These are phyloP conservation scores for Penicillium coprophilum DNA, from an alignment of 495 filamentous ascomycete species.

Conservation along the genomic window DNA sequence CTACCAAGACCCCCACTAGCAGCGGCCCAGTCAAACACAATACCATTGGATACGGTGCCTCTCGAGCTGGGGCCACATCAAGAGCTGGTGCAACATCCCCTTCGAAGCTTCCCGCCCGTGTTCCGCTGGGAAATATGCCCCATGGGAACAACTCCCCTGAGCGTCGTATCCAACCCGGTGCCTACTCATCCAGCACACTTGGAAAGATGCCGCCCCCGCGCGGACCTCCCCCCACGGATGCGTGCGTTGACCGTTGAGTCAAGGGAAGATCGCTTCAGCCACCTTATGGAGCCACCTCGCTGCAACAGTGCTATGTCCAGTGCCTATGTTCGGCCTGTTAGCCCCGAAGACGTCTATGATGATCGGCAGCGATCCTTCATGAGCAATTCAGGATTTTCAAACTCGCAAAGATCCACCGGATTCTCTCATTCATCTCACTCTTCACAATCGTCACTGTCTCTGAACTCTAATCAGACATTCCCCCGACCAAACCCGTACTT, in stretches of 20 bases:
- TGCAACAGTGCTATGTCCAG: conserved; percentile 65
- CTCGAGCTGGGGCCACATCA: conserved; percentile 41
- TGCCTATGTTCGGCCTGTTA: conserved; percentile 70
- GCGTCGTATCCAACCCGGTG: conserved; percentile 54
- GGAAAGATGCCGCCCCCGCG: conserved; percentile 62
- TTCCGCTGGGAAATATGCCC: conserved; percentile 75
- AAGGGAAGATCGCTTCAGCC: conserved; percentile 57
- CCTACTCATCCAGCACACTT: conserved; percentile 53
- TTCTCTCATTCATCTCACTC: conserved; percentile 45
- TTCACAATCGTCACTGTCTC: conserved; percentile 37
- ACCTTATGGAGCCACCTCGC: conserved; percentile 61
- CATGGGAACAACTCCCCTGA: conserved; percentile 83
- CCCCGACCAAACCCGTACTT: conserved; percentile 45
- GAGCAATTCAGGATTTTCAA: conserved; percentile 47
- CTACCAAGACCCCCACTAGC: conserved; percentile 69
- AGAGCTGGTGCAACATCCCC: conserved; percentile 60
- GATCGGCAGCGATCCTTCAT: conserved; percentile 58
- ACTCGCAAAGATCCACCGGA: conserved; percentile 40
- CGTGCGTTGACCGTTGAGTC: conserved; percentile 71
- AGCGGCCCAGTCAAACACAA: conserved; percentile 53
- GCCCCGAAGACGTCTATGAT: conserved; percentile 83
- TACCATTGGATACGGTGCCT: conserved; percentile 50
- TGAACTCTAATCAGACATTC: conserved; percentile 39
- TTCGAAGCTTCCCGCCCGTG: conserved; percentile 78
- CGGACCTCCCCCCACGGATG: conserved; percentile 88